Percentiles rank a stretch among this genome's conserved stretches.
phyloP scores from a whole-genome alignment of 2,329 filamentous ascomycete genomes.

The Aaosphaeria pasadenensis region DNA sequence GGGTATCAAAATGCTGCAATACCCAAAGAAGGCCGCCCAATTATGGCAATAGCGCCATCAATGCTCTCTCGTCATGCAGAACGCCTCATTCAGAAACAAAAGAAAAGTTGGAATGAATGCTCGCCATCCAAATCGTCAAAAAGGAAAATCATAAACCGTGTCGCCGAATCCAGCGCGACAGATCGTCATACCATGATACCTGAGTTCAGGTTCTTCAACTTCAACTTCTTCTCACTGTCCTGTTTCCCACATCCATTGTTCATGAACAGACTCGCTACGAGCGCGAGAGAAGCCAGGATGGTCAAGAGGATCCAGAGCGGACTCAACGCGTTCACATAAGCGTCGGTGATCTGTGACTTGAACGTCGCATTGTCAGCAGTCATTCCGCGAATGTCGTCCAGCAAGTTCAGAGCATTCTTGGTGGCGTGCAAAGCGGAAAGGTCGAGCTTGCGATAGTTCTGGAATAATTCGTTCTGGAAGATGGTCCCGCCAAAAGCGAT shows the following conservation, averaged over 20 bases:
- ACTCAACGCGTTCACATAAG: slow-evolving; percentile 23
- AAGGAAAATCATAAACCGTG: background rate
- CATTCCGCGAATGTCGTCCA: slow-evolving; percentile 21
- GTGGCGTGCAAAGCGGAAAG: slow-evolving; percentile 15
- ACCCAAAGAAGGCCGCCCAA: too few species aligned
- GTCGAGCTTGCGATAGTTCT: slow-evolving; percentile 13
- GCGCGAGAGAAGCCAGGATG: slow-evolving; percentile 18
- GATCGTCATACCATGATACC: background rate
- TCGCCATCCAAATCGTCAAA: background rate
- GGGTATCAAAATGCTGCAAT: too few species aligned
- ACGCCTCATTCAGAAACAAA: too few species aligned
- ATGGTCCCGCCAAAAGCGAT: slow-evolving; percentile 44
- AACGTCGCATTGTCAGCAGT: slow-evolving; percentile 5
- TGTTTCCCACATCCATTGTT: background rate
- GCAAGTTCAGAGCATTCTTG: slow-evolving; percentile 21
- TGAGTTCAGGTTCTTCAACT: background rate
- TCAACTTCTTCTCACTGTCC: background rate
- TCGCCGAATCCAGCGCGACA: background rate
- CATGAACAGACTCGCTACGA: slow-evolving; percentile 17
- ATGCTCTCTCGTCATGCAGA: too few species aligned
- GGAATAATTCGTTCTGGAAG: slow-evolving; percentile 36
- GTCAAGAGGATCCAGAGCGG: slow-evolving; percentile 29
- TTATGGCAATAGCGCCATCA: too few species aligned
- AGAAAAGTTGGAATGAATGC: background rate
- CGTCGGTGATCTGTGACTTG: slow-evolving; percentile 15